Conservation (phyloP, 2,329 filamentous ascomycete genomes). For the Cyphellophora attinorum region DNA sequence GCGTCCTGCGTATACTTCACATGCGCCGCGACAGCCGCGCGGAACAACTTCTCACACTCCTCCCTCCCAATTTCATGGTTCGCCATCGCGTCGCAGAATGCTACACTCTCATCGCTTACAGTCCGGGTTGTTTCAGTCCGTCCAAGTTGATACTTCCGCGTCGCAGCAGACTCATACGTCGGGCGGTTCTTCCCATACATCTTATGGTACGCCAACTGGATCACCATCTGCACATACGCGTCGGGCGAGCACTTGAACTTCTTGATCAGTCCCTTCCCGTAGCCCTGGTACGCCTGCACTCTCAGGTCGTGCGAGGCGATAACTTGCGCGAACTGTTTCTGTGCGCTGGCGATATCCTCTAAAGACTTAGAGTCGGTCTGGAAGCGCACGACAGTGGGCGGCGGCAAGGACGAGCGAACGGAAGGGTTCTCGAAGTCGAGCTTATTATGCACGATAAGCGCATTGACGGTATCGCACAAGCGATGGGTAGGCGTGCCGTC, state of each 20-base stretch:
- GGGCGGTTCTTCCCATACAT: constrained; percentile 98
- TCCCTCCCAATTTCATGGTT: constrained; percentile 55
- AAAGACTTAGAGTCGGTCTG: constrained; percentile 64
- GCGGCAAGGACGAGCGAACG: constrained; percentile 72
- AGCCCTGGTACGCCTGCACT: constrained; percentile 92
- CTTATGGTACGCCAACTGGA: constrained; percentile 96
- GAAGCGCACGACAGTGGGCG: constrained; percentile 70
- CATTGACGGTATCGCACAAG: constrained; percentile 86
- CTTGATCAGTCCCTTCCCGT: constrained; percentile 98
- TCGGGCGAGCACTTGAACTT: constrained; percentile 98
- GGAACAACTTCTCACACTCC: constrained; percentile 65
- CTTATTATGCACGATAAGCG: constrained; percentile 87
- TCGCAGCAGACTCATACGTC: constrained; percentile 94
- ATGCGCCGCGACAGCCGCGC: constrained; percentile 70
- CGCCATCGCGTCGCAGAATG: constrained; percentile 82
- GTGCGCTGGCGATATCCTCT: constrained; percentile 68
- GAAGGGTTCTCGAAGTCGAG: constrained; percentile 74
- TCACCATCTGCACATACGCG: constrained; percentile 96
- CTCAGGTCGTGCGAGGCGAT: constrained; percentile 84
- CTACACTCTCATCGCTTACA: constrained; percentile 82
- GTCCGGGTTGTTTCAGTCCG: constrained; percentile 92
- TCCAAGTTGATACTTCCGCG: constrained; percentile 88
- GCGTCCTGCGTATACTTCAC: constrained; percentile 86
- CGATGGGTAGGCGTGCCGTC: constrained; percentile 96
- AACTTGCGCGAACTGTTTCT: constrained; percentile 67